Conservation (phyloP, 306 rosid genomes). For the Cucurbita maxima region DNA sequence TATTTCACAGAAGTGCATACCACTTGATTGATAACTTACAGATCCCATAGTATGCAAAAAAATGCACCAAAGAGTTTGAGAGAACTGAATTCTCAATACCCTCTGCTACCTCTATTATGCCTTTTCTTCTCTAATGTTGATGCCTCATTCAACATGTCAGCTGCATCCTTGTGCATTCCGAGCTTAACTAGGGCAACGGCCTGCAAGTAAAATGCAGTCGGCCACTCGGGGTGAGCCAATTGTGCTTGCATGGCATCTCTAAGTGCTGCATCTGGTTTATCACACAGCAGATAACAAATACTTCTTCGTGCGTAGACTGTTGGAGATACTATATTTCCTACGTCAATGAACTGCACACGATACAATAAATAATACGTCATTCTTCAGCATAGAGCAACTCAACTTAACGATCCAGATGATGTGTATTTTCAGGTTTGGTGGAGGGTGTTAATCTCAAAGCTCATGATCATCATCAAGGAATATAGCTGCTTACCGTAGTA, state of each 20-base stretch:
- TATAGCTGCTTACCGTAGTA: constrained; percentile 33
- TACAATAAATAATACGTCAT: background rate
- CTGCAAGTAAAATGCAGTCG: constrained; percentile 81
- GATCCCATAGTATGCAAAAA: background rate
- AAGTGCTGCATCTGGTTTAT: constrained; percentile 66
- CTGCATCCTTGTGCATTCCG: constrained; percentile 60
- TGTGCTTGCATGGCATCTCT: constrained; percentile 86
- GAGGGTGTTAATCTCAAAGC: background rate
- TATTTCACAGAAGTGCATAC: constrained; percentile 17
- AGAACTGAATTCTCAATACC: constrained; percentile 8
- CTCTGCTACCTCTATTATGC: constrained; percentile 32
- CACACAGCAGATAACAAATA: constrained; percentile 52
- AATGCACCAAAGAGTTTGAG: background rate
- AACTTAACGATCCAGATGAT: background rate
- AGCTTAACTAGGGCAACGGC: constrained; percentile 73
- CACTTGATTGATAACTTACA: constrained; percentile 11
- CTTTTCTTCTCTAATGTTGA: constrained; percentile 47
- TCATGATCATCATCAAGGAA: background rate
- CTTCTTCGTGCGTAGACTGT: constrained; percentile 60
- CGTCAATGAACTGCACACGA: constrained; percentile 40
- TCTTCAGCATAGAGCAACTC: background rate
- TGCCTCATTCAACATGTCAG: constrained; percentile 63
- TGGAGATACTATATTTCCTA: constrained; percentile 52
- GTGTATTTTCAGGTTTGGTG: background rate
- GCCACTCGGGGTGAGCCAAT: constrained; percentile 53